Evolutionary conservation across 208 protist species (phyloP), one percentile per base, ranked within the genome.

Genomic region (Crithidia expoeki): DNA sequence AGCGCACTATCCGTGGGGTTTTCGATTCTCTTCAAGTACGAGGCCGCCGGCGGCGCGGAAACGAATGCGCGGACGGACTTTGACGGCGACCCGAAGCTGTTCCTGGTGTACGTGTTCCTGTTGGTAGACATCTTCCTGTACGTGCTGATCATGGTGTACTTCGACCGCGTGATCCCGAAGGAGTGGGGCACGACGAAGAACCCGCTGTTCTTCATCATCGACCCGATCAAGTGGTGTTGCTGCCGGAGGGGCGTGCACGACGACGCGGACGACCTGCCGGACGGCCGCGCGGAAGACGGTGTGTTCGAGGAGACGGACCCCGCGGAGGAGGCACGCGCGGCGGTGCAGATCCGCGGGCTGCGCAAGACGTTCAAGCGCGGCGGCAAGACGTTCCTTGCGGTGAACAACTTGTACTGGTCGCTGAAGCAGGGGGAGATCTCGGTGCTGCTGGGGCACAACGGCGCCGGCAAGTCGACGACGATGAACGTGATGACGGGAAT

Each of bases 401-500:
- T 96, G 44, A 80, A 92, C 68, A 68, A 94, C 73, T 68, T 97
- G 9, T 72, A 77, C 76, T 88, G 76, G 80, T 70, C 64, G 34
- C 72, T 96, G 71, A 58, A 58, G 10, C 63, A 80, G 49, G 79
- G 69, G 25, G 84, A 90, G 56, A 84, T 91, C 74, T 92, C 88
- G 19, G 90, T 93, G 21, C 59, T 96, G 27, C 81, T 96, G 32
- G 90, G 88, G 17, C 86, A 89, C 80, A 96, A 96, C 74, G 91
- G 91, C 55, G 89, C 88, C 4, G 92, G 89, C 49, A 96, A 96
- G 76, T 83, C 92, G 30, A 96, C 92, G 12, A 49, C 77, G 53
- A 42, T 95, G 49, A 90, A 94, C 73, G 86, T 95, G 67, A 82
- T 97, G 64, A 96, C 93, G 0, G 93, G 93, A 9, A 93, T 97